Conservation (phyloP, 768 basidiomycete genomes). For the Chlorophyllum brunneum region DNA sequence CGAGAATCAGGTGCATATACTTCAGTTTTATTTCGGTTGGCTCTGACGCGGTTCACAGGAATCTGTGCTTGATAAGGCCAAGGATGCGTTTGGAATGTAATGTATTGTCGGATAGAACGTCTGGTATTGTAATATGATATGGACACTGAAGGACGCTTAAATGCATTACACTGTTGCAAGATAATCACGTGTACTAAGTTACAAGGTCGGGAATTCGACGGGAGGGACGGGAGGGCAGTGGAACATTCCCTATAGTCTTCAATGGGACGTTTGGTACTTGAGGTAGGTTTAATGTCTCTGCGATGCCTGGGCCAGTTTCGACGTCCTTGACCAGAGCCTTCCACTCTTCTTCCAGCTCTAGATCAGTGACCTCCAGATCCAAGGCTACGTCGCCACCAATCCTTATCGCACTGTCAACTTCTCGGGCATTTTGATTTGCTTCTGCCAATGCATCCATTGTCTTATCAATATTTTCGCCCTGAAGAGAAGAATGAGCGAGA, state of each 20-base stretch:
- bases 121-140: too few relatives aligned
- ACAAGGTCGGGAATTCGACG: too few relatives aligned
- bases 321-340: conserved; percentile 42
- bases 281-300: conserved; percentile 6
- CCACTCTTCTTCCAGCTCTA: conserved; percentile 62
- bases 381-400: conserved; percentile 62
- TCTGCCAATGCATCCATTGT: conserved; percentile 88
- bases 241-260: neutral
- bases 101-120: too few relatives aligned
- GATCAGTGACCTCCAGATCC: conserved; percentile 45
- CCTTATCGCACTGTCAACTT: conserved; percentile 76
- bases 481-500: conserved; percentile 76
- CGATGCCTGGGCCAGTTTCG: conserved; percentile 16
- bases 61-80: conserved; percentile 46
- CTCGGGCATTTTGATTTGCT: conserved; percentile 76
- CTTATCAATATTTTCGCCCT: conserved; percentile 72
- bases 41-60: conserved; percentile 23
- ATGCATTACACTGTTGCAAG: too few relatives aligned
- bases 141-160: too few relatives aligned
- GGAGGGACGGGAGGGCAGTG: neutral
- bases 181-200: too few relatives aligned
- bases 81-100: conserved; percentile 47
- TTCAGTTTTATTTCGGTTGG: conserved; percentile 8
- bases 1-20: conserved; percentile 41
- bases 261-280: neutral